Evolutionary conservation across 768 basidiomycete genomes (phyloP).

Genomic region (Mycena albidolilacea): DNA sequence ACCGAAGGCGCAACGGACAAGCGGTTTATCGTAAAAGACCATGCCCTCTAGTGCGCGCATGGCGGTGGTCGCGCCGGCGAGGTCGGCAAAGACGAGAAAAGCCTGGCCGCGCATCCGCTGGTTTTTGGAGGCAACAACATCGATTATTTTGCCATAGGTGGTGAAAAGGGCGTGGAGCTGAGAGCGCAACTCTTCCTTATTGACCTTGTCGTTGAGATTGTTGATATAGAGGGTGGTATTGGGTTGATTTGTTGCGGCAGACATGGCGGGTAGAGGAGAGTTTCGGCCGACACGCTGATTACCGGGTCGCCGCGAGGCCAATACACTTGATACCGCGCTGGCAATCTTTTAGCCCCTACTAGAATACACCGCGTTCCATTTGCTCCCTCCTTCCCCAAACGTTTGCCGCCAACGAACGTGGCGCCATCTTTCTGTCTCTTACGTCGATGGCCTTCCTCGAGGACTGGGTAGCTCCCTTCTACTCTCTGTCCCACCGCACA

Average conservation of each 20-base stretch:
- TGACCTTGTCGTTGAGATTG: conserved; percentile 93
- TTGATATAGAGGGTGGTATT: conserved; percentile 93
- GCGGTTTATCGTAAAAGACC: conserved; percentile 92
- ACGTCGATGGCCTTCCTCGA: conserved; percentile 56
- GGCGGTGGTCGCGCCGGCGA: conserved; percentile 91
- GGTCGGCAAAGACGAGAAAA: conserved; percentile 95
- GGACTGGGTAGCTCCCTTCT: conserved; percentile 71
- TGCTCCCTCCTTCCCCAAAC: conserved; percentile 25
- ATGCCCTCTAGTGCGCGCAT: conserved; percentile 95
- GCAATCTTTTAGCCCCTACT: conserved; percentile 2
- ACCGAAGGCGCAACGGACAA: conserved; percentile 68
- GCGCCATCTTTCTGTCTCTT: conserved; percentile 32
- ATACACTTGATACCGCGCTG: not conserved
- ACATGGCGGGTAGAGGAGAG: conserved; percentile 34
- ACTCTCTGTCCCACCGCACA: conserved; percentile 80
- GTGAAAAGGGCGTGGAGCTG: conserved; percentile 93
- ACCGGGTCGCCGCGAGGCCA: not conserved
- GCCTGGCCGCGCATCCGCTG: conserved; percentile 94
- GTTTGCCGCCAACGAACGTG: conserved; percentile 30
- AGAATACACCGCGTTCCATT: conserved; percentile 4
- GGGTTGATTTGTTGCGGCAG: conserved; percentile 69
- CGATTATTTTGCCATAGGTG: conserved; percentile 94
- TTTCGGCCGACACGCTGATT: conserved; percentile 19
- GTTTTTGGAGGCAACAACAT: conserved; percentile 91
- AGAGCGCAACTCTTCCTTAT: conserved; percentile 88